Conservation (phyloP, 1,139 yeast genomes). For the Lizanozyma gosingica region DNA sequence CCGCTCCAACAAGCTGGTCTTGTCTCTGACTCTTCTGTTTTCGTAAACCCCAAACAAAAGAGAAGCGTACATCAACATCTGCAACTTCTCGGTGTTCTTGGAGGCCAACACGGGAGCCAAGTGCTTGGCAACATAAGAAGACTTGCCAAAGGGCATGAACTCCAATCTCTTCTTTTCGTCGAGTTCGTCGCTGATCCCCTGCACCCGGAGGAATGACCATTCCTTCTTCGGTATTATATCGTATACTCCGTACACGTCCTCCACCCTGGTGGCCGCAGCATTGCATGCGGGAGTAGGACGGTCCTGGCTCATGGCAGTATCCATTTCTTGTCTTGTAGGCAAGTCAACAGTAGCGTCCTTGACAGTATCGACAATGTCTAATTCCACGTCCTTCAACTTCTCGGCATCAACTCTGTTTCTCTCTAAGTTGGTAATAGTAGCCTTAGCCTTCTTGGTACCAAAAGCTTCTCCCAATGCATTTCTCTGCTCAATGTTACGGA, state of each 20-base stretch:
- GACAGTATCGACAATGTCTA: constrained; percentile 78
- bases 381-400: constrained; percentile 61
- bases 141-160: constrained; percentile 52
- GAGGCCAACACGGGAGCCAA: constrained; percentile 30
- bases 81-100: constrained; percentile 49
- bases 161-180: constrained; percentile 43
- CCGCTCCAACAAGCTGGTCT: constrained; percentile 50
- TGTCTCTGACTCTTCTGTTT: constrained; percentile 56
- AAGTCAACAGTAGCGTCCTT: constrained; percentile 59
- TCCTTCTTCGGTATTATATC: constrained; percentile 65
- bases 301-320: constrained; percentile 45
- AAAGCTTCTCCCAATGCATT: constrained; percentile 88
- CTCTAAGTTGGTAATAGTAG: constrained; percentile 74
- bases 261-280: constrained; percentile 68
- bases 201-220: constrained; percentile 53
- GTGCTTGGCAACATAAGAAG: constrained; percentile 45
- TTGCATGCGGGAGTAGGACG: constrained; percentile 81
- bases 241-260: constrained; percentile 69
- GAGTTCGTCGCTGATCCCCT: constrained; percentile 40
- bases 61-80: constrained; percentile 69
- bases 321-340: constrained; percentile 58
- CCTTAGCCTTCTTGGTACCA: constrained; percentile 94
- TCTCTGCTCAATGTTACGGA: constrained; percentile 51
- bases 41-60: constrained; percentile 71
- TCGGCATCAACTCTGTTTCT: constrained; percentile 83